Conservation (phyloP, 2,329 filamentous ascomycete species). For the Claviceps monticola region DNA sequence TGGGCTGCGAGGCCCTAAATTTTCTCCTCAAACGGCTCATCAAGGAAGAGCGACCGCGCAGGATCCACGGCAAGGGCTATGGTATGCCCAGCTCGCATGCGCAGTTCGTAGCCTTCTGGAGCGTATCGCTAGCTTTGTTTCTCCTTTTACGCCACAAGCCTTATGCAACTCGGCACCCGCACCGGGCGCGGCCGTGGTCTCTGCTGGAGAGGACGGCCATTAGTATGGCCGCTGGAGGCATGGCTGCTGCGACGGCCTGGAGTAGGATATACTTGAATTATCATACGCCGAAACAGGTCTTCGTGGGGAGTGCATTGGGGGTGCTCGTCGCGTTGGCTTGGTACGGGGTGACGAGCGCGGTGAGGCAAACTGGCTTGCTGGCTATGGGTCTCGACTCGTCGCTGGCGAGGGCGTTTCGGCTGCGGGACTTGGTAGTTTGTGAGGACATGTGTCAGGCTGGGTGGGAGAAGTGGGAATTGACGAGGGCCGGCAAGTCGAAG, state of each 20-base stretch:
- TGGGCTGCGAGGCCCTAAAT: slow-evolving; percentile 84
- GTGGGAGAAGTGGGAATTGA: slow-evolving; percentile 79
- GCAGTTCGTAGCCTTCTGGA: slow-evolving; percentile 89
- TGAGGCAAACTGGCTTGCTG: slow-evolving; percentile 56
- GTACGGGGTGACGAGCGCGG: slow-evolving; percentile 58
- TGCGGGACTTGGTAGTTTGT: slow-evolving; percentile 72
- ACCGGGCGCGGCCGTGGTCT: slow-evolving; percentile 34
- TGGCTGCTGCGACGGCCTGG: slow-evolving; percentile 58
- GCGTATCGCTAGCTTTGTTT: slow-evolving; percentile 71
- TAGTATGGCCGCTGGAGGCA: slow-evolving; percentile 40
- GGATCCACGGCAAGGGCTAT: slow-evolving; percentile 84
- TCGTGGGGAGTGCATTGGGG: slow-evolving; percentile 65
- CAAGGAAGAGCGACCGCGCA: slow-evolving; percentile 76
- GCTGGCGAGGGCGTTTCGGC: slow-evolving; percentile 49
- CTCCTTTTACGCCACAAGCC: slow-evolving; percentile 67
- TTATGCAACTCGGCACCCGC: slow-evolving; percentile 12
- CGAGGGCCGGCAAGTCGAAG: slow-evolving; percentile 20
- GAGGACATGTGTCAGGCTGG: slow-evolving; percentile 86
- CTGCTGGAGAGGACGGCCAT: slow-evolving; percentile 43
- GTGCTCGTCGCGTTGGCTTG: slow-evolving; percentile 57
- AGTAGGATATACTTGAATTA: slow-evolving; percentile 88
- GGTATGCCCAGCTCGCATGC: slow-evolving; percentile 94
- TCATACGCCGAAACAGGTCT: slow-evolving; percentile 76
- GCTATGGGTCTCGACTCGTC: slow-evolving; percentile 57
- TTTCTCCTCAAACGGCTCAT: slow-evolving; percentile 81